A percentile compares a stretch with the other conserved stretches of the same genome.
Conservation (phyloP, 768 basidiomycete species). For the Lactifluus echinatus region DNA sequence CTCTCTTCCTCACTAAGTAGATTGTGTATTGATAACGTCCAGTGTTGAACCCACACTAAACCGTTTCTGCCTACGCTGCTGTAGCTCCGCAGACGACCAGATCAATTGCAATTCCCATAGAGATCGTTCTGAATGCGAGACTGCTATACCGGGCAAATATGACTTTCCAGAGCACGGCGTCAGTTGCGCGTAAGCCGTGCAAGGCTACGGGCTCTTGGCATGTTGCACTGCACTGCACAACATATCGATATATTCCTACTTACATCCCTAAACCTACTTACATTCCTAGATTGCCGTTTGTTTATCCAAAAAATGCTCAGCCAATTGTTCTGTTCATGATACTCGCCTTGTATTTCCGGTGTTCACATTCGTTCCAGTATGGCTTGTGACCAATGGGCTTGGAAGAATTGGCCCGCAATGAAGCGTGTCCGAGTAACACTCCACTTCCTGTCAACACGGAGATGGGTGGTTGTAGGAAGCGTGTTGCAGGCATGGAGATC, state of each 20-base stretch:
- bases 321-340: neutral
- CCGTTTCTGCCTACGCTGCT: slow-evolving; percentile 45
- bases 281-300: too few relatives aligned
- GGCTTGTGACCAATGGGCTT: neutral
- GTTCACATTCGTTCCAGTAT: too few relatives aligned
- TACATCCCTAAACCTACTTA: slow-evolving; percentile 13
- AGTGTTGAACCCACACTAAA: slow-evolving; percentile 40
- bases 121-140: slow-evolving; percentile 36
- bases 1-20: neutral
- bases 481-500: too few relatives aligned
- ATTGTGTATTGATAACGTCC: neutral
- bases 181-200: slow-evolving; percentile 26
- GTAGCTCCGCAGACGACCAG: slow-evolving; percentile 34
- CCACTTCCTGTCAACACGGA: too few relatives aligned
- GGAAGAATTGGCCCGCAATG: too few relatives aligned
- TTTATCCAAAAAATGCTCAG: neutral
- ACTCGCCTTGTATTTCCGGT: too few relatives aligned
- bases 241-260: neutral
- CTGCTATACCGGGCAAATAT: slow-evolving; percentile 39
- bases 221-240: too few relatives aligned
- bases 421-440: too few relatives aligned
- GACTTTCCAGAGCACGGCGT: slow-evolving; percentile 32
- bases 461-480: too few relatives aligned
- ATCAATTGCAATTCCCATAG: slow-evolving; percentile 43
- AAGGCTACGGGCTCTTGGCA: neutral